These are phyloP conservation scores for Sugiyamaella lignohabitans DNA, from an alignment of 805 yeast species.

Conservation along the genomic window DNA sequence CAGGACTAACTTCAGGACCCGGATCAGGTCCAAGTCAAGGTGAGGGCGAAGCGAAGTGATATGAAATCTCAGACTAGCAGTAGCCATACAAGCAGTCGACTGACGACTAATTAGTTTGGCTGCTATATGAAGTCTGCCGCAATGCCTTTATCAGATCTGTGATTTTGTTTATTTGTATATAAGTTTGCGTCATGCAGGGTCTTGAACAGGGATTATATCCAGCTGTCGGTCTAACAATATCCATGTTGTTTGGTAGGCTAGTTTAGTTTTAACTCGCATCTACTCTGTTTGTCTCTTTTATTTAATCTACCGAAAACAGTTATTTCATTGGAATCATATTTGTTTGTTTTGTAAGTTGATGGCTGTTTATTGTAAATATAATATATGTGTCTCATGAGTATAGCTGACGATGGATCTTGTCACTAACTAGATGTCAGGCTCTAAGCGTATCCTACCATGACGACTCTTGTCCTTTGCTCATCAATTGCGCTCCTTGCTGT, in stretches of 20 bases:
- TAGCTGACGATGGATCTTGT: too few relatives aligned
- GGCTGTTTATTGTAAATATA: too few relatives aligned
- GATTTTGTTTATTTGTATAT: neutral
- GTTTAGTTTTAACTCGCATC: too few relatives aligned
- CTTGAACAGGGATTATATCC: too few relatives aligned
- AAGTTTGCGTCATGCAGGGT: too few relatives aligned
- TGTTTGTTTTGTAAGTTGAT: neutral
- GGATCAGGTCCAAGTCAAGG: neutral
- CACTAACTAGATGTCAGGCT: too few relatives aligned
- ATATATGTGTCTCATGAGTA: too few relatives aligned
- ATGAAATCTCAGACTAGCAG: neutral
- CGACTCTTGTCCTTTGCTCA: neutral
- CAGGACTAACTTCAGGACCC: neutral
- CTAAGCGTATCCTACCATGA: too few relatives aligned
- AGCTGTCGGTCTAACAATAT: too few relatives aligned
- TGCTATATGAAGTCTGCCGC: neutral
- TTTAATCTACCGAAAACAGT: neutral
- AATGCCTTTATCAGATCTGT: neutral
- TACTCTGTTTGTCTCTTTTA: too few relatives aligned
- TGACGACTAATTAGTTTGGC: neutral
- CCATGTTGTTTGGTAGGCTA: too few relatives aligned
- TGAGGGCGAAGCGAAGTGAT: neutral
- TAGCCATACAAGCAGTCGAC: too few relatives aligned
- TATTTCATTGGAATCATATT: neutral
- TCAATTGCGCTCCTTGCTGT: neutral